Evolutionary conservation across 345 rosid genomes (phyloP).

Genomic region (Euclidium syriacum): DNA sequence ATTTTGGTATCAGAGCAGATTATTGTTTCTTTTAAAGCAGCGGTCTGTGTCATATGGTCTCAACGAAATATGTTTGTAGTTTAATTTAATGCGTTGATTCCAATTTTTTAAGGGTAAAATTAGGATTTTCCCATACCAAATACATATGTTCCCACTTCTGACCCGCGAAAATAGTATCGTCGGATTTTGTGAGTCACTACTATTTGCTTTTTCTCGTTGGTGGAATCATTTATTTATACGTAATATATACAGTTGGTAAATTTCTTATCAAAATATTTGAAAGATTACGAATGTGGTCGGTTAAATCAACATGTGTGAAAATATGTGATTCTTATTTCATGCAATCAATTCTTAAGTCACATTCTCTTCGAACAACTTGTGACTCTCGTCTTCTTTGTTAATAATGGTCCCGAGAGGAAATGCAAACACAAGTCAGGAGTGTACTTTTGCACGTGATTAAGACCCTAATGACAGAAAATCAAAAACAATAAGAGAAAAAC

Average conservation of each 20-base stretch:
- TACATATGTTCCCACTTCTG: slow-evolving; percentile 1
- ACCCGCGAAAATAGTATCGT: neutral
- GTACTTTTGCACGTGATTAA: slow-evolving; percentile 14
- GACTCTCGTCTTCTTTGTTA: slow-evolving; percentile 14
- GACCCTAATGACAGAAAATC: neutral
- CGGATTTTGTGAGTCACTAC: neutral
- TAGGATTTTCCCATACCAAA: neutral
- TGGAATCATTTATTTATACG: neutral
- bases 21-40: no score
- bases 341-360: neutral
- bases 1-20: no score
- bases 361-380: neutral
- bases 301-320: neutral
- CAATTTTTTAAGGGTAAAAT: no score
- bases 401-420: slow-evolving; percentile 5
- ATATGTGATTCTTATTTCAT: neutral
- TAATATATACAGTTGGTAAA: neutral
- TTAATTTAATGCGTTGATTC: no score
- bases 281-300: neutral
- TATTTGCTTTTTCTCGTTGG: neutral
- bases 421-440: neutral
- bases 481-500: neutral
- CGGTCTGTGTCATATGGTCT: no score
- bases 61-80: no score
- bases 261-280: neutral